A percentile compares a stretch with the other conserved stretches of the same genome.
Conservation (phyloP, 2,329 filamentous ascomycete species). For the Xylaria hypoxylon region DNA sequence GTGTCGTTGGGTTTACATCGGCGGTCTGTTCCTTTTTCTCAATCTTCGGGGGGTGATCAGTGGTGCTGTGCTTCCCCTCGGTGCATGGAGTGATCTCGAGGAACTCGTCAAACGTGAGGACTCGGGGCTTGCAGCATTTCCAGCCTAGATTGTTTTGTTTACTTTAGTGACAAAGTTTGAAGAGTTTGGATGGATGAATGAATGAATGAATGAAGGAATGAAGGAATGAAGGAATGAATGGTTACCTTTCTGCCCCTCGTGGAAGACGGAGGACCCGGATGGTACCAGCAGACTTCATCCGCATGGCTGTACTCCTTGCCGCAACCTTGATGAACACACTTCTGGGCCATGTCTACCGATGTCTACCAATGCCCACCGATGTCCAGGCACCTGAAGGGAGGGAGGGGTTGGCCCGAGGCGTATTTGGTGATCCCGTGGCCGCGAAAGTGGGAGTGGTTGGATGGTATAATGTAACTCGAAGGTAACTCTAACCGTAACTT, state of each 20-base stretch:
- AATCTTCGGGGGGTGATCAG: conserved; percentile 74
- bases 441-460: background rate
- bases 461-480: background rate
- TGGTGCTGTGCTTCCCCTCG: conserved; percentile 89
- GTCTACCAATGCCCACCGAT: conserved; percentile 7
- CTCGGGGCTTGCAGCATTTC: conserved; percentile 98
- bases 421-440: conserved; percentile 2
- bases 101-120: conserved; percentile 98
- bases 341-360: conserved; percentile 71
- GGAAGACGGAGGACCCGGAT: conserved; percentile 93
- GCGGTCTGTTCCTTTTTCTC: conserved; percentile 67
- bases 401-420: background rate
- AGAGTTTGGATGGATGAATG: too few relatives aligned
- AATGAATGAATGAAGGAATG: too few relatives aligned
- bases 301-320: conserved; percentile 86
- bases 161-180: too few relatives aligned
- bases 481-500: background rate
- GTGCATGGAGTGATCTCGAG: conserved; percentile 93
- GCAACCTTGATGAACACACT: conserved; percentile 97
- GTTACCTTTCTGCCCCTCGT: conserved; percentile 97
- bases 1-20: conserved; percentile 55
- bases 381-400: background rate
- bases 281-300: conserved; percentile 88
- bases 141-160: conserved; percentile 71
- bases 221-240: conserved; percentile 23